phyloP scores from a whole-genome alignment of 202 grass and related monocot genomes.

The Elaeis oleifera region DNA sequence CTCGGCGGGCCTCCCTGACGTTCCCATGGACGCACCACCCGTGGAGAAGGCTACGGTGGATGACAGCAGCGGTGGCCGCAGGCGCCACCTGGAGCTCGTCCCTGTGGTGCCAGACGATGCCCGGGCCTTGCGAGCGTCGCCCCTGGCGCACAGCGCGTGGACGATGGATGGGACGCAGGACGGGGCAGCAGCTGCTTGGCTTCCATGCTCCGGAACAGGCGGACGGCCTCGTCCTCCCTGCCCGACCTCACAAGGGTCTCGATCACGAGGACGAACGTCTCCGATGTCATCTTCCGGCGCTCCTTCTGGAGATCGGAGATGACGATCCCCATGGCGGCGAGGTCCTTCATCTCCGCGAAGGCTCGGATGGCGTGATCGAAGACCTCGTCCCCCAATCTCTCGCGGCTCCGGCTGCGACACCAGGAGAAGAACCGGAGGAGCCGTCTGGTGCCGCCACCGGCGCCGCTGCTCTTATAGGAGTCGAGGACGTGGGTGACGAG shows the following conservation, averaged over 20 bases:
- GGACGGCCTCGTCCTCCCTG: conserved; percentile 42
- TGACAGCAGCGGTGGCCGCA: conserved; percentile 16
- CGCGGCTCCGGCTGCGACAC: conserved; percentile 35
- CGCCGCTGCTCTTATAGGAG: conserved; percentile 18
- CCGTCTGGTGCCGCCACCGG: conserved; percentile 16
- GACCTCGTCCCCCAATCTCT: neutral
- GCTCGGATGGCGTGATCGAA: conserved; percentile 37
- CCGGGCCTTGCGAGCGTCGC: conserved; percentile 41
- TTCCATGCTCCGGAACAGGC: conserved; percentile 43
- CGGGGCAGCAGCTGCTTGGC: conserved; percentile 33
- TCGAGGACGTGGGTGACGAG: conserved; percentile 31
- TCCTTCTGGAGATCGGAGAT: conserved; percentile 29
- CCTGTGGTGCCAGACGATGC: conserved; percentile 54
- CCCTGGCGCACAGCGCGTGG: conserved; percentile 46
- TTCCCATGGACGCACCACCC: conserved; percentile 66
- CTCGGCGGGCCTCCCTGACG: conserved; percentile 39
- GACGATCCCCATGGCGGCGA: conserved; percentile 37
- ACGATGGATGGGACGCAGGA: conserved; percentile 42
- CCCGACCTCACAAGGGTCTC: conserved; percentile 45
- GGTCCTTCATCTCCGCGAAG: conserved; percentile 35
- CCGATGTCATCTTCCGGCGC: conserved; percentile 25
- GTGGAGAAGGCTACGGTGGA: conserved; percentile 43
- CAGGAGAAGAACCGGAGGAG: conserved; percentile 56
- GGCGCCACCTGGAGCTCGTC: conserved; percentile 29
- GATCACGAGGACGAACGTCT: conserved; percentile 36